These are phyloP conservation scores for Skeletonema menzelii DNA, from an alignment of 108 stramenopile genomes.

Conservation along the genomic window DNA sequence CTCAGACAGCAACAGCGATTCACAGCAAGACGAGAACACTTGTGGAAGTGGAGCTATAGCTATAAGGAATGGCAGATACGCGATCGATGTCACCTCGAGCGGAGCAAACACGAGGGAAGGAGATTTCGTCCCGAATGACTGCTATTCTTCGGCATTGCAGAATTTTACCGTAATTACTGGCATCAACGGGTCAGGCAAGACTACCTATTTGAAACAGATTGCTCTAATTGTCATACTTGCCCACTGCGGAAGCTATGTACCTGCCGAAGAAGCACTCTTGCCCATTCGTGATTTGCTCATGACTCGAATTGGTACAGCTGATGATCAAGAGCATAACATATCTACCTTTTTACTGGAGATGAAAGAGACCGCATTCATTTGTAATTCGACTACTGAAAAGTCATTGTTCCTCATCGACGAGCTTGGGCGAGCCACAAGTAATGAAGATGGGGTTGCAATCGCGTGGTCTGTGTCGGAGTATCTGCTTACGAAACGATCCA, in stretches of 20 bases:
- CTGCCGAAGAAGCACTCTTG: slow-evolving; percentile 85
- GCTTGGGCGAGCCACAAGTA: slow-evolving; percentile 94
- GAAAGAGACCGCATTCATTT: slow-evolving; percentile 92
- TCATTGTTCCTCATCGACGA: slow-evolving; percentile 94
- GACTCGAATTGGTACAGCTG: slow-evolving; percentile 86
- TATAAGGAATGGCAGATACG: slow-evolving; percentile 83
- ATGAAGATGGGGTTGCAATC: slow-evolving; percentile 91
- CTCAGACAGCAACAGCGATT: slow-evolving; percentile 27
- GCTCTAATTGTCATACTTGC: slow-evolving; percentile 91
- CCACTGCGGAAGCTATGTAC: slow-evolving; percentile 93
- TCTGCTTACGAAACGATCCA: slow-evolving; percentile 69
- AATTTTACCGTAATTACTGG: slow-evolving; percentile 86
- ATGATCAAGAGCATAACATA: slow-evolving; percentile 92
- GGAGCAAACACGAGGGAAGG: slow-evolving; percentile 20
- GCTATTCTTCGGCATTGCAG: slow-evolving; percentile 57
- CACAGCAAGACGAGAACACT: slow-evolving; percentile 14
- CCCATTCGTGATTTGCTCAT: slow-evolving; percentile 82
- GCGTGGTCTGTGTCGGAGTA: slow-evolving; percentile 88
- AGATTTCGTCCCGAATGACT: slow-evolving; percentile 80
- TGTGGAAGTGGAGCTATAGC: slow-evolving; percentile 51
- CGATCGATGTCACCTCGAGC: slow-evolving; percentile 56
- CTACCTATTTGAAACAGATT: slow-evolving; percentile 89
- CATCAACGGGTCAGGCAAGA: slow-evolving; percentile 84
- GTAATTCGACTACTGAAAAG: slow-evolving; percentile 71
- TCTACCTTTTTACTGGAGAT: slow-evolving; percentile 95